phyloP scores from a whole-genome alignment of 2,329 filamentous ascomycete species.

The Acephala macrosclerotiorum region DNA sequence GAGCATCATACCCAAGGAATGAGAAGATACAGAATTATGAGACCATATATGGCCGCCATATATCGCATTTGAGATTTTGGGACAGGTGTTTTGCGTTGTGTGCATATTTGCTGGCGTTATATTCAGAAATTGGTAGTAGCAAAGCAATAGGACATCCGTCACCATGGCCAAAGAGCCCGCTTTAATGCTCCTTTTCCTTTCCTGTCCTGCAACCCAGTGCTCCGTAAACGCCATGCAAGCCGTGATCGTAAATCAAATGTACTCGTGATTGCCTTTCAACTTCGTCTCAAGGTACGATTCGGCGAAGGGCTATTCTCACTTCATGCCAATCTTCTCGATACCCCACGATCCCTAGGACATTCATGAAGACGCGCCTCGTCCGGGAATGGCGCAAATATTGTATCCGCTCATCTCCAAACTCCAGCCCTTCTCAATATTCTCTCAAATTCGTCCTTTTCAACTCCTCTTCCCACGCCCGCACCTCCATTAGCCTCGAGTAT shows the following conservation, averaged over 20 bases:
- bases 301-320: not conserved
- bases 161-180: not conserved
- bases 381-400: not conserved
- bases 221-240: not conserved
- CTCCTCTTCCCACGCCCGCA: constrained; percentile 72
- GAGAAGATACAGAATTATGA: constrained; percentile 16
- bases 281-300: not conserved
- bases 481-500: constrained; percentile 92
- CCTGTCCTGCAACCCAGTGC: not conserved
- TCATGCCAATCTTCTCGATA: not conserved
- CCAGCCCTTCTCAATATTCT: constrained; percentile 36
- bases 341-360: not conserved
- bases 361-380: not conserved
- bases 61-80: constrained; percentile 19
- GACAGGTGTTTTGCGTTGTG: constrained; percentile 24
- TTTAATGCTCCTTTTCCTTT: not conserved
- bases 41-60: constrained; percentile 9
- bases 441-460: constrained; percentile 70
- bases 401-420: constrained; percentile 16
- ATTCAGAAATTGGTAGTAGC: not conserved
- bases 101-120: constrained; percentile 30
- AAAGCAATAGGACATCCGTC: not conserved
- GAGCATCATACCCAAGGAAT: constrained; percentile 32
- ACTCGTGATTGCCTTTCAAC: not conserved
- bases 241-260: not conserved